Evolutionary conservation across 148 eudicot genomes (phyloP).

Genomic region (Rhododendron molle): DNA sequence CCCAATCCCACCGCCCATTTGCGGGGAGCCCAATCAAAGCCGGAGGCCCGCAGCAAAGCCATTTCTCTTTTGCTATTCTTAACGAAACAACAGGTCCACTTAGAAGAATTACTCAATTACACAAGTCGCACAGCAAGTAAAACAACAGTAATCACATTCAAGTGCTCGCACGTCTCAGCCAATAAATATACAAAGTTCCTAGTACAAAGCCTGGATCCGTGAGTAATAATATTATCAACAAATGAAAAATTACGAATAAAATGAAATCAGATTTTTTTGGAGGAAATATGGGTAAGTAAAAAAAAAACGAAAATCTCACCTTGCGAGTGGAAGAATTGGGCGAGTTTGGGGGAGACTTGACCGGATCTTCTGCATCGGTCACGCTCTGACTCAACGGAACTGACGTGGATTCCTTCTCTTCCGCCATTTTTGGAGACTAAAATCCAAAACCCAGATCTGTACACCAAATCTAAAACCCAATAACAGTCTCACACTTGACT

Average conservation of each 20-base stretch:
- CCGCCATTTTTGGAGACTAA: conserved; percentile 13
- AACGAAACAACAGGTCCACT: background rate
- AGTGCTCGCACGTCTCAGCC: background rate
- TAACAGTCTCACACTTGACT: background rate
- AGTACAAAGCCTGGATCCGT: background rate
- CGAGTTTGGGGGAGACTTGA: conserved; percentile 19
- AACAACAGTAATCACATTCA: background rate
- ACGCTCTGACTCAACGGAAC: conserved; percentile 7
- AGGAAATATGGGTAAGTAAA: background rate
- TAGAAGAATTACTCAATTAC: background rate
- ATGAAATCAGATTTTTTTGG: background rate
- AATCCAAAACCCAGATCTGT: background rate
- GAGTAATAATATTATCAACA: background rate
- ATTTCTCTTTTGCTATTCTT: background rate
- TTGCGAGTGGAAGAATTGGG: conserved; percentile 45
- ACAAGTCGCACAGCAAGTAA: background rate
- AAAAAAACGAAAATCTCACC: conserved; percentile 16
- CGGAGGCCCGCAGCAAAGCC: background rate
- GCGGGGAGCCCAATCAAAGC: background rate
- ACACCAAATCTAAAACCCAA: background rate
- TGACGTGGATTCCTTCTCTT: conserved; percentile 22
- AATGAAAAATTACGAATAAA: background rate
- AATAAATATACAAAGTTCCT: background rate
- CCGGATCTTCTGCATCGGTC: conserved; percentile 16
- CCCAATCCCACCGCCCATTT: background rate